phyloP scores from a whole-genome alignment of 768 basidiomycete genomes.

The Pisolithus orientalis region DNA sequence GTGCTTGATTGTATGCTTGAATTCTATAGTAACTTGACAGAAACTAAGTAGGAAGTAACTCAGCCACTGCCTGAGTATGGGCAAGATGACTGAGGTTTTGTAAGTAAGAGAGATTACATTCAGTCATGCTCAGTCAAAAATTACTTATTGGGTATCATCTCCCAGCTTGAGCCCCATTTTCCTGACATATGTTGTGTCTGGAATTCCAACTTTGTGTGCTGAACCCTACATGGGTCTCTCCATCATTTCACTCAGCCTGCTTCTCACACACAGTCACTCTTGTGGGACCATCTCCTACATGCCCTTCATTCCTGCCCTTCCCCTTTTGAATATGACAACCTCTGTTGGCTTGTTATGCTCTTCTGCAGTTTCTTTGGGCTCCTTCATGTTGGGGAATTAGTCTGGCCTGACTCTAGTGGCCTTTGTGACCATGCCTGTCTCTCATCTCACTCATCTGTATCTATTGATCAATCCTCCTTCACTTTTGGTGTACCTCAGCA shows the following conservation, averaged over 20 bases:
- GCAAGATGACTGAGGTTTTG: too few species aligned
- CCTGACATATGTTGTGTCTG: constrained; percentile 6
- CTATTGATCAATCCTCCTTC: not conserved
- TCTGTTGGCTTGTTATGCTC: constrained; percentile 13
- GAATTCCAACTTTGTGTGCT: not conserved
- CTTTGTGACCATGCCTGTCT: not conserved
- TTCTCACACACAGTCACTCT: constrained; percentile 6
- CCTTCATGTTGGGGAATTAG: constrained; percentile 14
- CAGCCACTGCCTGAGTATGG: too few species aligned
- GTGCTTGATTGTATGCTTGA: not conserved
- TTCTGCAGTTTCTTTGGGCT: constrained; percentile 12
- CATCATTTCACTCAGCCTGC: not conserved
- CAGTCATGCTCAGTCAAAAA: constrained; percentile 12
- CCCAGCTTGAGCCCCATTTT: constrained; percentile 14
- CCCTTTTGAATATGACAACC: constrained; percentile 14
- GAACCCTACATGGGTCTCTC: constrained; percentile 7
- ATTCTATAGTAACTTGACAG: too few species aligned
- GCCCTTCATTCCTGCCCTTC: not conserved
- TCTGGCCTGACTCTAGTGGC: constrained; percentile 12
- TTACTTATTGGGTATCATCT: constrained; percentile 21
- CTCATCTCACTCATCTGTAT: constrained; percentile 1
- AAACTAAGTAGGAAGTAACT: too few species aligned
- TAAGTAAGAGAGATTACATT: too few species aligned
- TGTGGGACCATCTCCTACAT: constrained; percentile 7
- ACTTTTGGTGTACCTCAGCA: constrained; percentile 10